These are phyloP conservation scores for Cicer cuneatum DNA, from an alignment of 306 rosid genomes.

Conservation along the genomic window DNA sequence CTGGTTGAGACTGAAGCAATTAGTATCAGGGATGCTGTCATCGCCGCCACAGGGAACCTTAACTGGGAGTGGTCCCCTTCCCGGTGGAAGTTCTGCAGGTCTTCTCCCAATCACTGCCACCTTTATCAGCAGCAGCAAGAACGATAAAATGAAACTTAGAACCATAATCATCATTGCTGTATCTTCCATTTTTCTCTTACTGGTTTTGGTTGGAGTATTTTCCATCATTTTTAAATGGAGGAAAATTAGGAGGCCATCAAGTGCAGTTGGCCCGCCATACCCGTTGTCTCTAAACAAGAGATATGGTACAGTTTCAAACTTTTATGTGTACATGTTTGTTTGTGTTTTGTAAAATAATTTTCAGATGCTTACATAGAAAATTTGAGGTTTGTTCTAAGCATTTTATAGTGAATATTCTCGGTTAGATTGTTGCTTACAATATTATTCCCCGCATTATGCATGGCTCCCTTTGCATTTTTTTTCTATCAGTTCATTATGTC, in stretches of 20 bases:
- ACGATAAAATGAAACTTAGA: constrained; percentile 65
- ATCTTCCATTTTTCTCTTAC: constrained; percentile 74
- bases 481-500: constrained; percentile 28
- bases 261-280: constrained; percentile 65
- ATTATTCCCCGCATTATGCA: constrained; percentile 14
- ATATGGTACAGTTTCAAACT: constrained; percentile 62
- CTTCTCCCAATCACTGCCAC: constrained; percentile 69
- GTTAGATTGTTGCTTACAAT: constrained; percentile 21
- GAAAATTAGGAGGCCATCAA: constrained; percentile 72
- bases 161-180: constrained; percentile 68
- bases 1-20: constrained; percentile 51
- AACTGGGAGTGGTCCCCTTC: constrained; percentile 52
- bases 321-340: constrained; percentile 1
- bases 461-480: constrained; percentile 23
- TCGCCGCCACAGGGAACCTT: constrained; percentile 57
- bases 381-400: background rate
- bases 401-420: constrained; percentile 35
- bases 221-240: constrained; percentile 67
- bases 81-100: constrained; percentile 49
- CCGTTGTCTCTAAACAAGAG: constrained; percentile 70
- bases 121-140: constrained; percentile 53
- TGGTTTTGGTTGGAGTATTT: constrained; percentile 72
- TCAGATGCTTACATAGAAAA: constrained; percentile 34
- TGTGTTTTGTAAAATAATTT: constrained; percentile 30
- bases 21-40: constrained; percentile 75